phyloP scores from a whole-genome alignment of 2,329 filamentous ascomycete species.

The Phialophora macrospora region DNA sequence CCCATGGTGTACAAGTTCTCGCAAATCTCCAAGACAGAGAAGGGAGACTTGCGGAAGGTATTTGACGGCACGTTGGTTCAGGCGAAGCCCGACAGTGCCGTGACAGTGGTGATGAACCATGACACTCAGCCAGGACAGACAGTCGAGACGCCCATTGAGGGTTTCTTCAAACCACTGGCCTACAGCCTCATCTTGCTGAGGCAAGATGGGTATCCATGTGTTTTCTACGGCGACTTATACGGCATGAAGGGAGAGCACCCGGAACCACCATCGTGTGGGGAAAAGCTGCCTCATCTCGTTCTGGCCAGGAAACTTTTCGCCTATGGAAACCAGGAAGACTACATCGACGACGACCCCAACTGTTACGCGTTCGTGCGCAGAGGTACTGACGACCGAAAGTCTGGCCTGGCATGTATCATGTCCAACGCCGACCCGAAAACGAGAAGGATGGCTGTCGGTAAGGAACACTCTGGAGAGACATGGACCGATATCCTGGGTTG shows the following conservation, averaged over 20 bases:
- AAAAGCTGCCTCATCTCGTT: constrained; percentile 62
- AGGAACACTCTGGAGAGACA: constrained; percentile 61
- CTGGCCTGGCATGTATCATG: constrained; percentile 62
- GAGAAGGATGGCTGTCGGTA: constrained; percentile 68
- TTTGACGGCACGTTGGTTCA: constrained; percentile 66
- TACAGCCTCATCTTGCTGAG: constrained; percentile 74
- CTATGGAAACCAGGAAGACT: constrained; percentile 68
- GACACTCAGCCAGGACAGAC: constrained; percentile 61
- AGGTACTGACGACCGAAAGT: constrained; percentile 43
- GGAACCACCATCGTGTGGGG: constrained; percentile 56
- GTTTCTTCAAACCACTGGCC: constrained; percentile 72
- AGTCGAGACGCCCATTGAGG: constrained; percentile 62
- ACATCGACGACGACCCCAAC: constrained; percentile 63
- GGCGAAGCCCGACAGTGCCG: constrained; percentile 59
- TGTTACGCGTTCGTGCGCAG: constrained; percentile 67
- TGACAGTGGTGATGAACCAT: constrained; percentile 74
- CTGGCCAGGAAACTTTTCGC: constrained; percentile 69
- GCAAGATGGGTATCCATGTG: constrained; percentile 64
- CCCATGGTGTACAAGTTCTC: constrained; percentile 72
- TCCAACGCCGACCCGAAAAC: constrained; percentile 52
- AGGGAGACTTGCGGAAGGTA: constrained; percentile 66
- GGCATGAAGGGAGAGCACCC: constrained; percentile 64
- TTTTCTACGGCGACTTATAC: constrained; percentile 74
- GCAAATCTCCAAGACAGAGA: constrained; percentile 59
- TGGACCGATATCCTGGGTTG: constrained; percentile 68